These are phyloP conservation scores for Urtica urens DNA, from an alignment of 306 rosid species.

Conservation along the genomic window DNA sequence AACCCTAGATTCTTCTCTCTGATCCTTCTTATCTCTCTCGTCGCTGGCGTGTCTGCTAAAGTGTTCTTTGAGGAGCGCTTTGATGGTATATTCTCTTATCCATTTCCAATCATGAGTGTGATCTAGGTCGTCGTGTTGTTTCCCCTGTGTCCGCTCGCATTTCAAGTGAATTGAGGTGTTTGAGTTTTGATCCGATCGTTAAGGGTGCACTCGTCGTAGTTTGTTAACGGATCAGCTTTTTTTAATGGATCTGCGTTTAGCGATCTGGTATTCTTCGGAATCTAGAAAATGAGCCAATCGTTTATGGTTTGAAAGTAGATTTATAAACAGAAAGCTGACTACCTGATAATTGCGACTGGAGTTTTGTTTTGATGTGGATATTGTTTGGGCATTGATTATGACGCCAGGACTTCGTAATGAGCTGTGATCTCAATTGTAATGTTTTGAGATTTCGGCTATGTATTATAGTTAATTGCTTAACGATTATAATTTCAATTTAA, in stretches of 20 bases:
- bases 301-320: slow-evolving; percentile 27
- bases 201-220: background rate
- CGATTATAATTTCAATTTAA: too few species aligned
- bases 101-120: slow-evolving; percentile 3
- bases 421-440: background rate
- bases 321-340: slow-evolving; percentile 10
- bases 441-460: background rate
- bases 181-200: background rate
- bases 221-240: slow-evolving; percentile 21
- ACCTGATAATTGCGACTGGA: slow-evolving; percentile 3
- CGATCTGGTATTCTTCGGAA: background rate
- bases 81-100: slow-evolving; percentile 40
- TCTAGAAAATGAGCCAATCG: slow-evolving; percentile 12
- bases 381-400: background rate
- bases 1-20: slow-evolving; percentile 55
- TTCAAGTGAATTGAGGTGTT: slow-evolving; percentile 12
- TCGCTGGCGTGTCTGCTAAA: slow-evolving; percentile 63
- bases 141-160: slow-evolving; percentile 19
- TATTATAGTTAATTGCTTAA: background rate
- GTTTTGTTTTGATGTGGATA: background rate
- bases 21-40: slow-evolving; percentile 40
- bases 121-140: background rate
- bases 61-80: slow-evolving; percentile 93
- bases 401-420: background rate
- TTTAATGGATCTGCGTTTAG: slow-evolving; percentile 14